phyloP scores from a whole-genome alignment of 2,329 filamentous ascomycete species.

The Aspergillus novofumigatus region DNA sequence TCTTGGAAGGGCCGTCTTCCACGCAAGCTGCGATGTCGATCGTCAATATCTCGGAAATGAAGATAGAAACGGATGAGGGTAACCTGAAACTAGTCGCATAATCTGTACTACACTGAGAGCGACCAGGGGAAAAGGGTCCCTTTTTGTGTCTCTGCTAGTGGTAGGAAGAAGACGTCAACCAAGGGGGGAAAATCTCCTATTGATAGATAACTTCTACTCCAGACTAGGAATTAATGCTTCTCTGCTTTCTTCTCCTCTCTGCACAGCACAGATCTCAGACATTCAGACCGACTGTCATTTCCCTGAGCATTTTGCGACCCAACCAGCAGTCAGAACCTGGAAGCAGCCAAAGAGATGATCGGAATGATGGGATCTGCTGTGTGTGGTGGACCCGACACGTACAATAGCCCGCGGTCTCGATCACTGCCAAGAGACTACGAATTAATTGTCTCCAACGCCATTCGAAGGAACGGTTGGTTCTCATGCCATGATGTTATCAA shows the following conservation, averaged over 20 bases:
- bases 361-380: neutral
- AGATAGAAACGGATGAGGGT: neutral
- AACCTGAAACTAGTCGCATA: neutral
- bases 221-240: neutral
- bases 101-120: neutral
- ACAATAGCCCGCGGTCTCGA: neutral
- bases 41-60: neutral
- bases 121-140: neutral
- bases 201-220: neutral
- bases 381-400: neutral
- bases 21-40: slow-evolving; percentile 22
- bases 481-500: neutral
- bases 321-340: neutral
- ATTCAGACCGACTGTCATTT: neutral
- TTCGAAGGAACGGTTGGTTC: neutral
- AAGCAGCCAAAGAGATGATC: neutral
- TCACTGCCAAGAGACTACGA: slow-evolving; percentile 2
- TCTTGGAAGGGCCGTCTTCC: slow-evolving; percentile 18
- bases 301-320: neutral
- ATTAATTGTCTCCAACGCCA: neutral
- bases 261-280: neutral
- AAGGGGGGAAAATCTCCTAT: neutral
- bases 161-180: neutral
- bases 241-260: neutral
- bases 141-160: neutral